Base-by-base conservation (phyloP, 2,329 filamentous ascomycete genomes). In the Venturia aucupariae region DNA sequence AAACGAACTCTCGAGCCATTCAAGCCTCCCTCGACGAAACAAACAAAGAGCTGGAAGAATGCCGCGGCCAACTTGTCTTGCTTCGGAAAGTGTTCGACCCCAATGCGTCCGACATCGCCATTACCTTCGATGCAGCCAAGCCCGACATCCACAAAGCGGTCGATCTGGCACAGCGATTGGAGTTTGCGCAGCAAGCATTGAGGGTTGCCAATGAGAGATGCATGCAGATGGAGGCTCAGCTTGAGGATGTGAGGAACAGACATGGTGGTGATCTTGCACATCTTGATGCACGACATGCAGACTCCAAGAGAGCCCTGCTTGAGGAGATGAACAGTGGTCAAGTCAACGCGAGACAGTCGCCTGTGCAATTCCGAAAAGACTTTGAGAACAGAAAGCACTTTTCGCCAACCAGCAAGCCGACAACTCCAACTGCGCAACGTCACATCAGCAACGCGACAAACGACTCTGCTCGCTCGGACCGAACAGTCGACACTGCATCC, bases 251-350 rank as follows among this genome's bases (percentile, higher is more conserved):
- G 70, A 86, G 93, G 59, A 85, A 86, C 44, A 83, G 88, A 64
- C 86, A 90, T 71, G 84, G 85, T 64, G 90, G 90, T 64, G 86
- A 89, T 67, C 79, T 90, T 71, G 83, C 82, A 66, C 86, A 89
- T 66, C 81, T 87, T 64, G 85, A 88, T 70, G 76, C 78, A 66
- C 79, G 83, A 65, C 81, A 86, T 74, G 79, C 82, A 64, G 77
- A 87, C 76, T 80, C 89, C 75, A 79, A 88, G 78, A 86, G 92
- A 67, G 86, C 89, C 11, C 84, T 90, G 67, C 81, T 96, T 48
- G 92, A 96, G 71, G 93, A 97, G 75, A 90, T 96, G 72, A 89
- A 92, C 73, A 83, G 86, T 69, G 94, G 93, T 72, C 89, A 95
- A 76, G 85, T 87, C 24, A 86, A 90, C 46, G 69, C 69, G 5